Evolutionary conservation across 257 asterid genomes (phyloP).

Genomic region (Solanum infundibuliforme): DNA sequence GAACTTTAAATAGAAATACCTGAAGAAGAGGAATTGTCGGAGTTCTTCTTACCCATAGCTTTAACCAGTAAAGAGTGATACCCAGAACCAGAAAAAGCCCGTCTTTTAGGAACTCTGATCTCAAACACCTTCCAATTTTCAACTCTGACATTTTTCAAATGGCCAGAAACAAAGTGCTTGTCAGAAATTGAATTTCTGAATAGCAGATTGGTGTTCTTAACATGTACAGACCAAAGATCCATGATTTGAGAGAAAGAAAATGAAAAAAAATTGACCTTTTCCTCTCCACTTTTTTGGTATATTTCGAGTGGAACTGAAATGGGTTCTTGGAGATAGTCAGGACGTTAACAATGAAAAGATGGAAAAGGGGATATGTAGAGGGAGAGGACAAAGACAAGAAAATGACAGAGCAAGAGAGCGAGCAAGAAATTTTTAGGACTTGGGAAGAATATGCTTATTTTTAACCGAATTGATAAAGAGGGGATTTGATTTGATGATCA

Average conservation of each 20-base stretch:
- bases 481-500: neutral
- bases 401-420: neutral
- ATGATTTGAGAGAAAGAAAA: slow-evolving; percentile 3
- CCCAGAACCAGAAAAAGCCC: slow-evolving; percentile 15
- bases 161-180: slow-evolving; percentile 40
- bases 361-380: neutral
- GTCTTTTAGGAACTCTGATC: slow-evolving; percentile 28
- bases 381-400: neutral
- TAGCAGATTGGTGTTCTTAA: slow-evolving; percentile 25
- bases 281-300: neutral
- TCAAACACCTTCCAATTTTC: slow-evolving; percentile 18
- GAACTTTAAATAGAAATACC: slow-evolving; percentile 15
- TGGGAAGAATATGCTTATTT: neutral
- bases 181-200: slow-evolving; percentile 36
- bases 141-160: slow-evolving; percentile 19
- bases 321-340: neutral
- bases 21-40: slow-evolving; percentile 41
- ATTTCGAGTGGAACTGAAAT: neutral
- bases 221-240: slow-evolving; percentile 47
- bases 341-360: neutral
- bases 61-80: slow-evolving; percentile 36
- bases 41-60: slow-evolving; percentile 57
- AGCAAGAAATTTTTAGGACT: neutral
- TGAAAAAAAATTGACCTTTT: neutral
- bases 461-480: neutral